phyloP scores from a whole-genome alignment of 208 protist genomes.

The Leishmania arabica region DNA sequence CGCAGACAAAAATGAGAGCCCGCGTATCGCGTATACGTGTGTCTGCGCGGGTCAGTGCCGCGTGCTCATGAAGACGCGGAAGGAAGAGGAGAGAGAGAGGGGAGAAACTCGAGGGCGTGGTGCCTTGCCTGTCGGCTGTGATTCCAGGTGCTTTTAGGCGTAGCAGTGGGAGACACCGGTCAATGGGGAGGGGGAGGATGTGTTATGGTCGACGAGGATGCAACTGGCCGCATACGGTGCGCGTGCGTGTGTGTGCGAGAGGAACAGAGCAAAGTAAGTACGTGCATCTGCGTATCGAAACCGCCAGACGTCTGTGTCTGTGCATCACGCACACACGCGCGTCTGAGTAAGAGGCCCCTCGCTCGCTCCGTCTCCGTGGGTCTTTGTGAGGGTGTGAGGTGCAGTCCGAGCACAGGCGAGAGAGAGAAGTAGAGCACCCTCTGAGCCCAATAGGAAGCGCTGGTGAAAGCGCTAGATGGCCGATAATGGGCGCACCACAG shows the following conservation, averaged over 20 bases:
- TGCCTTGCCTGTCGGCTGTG: neutral
- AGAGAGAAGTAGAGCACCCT: neutral
- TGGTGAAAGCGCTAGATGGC: neutral
- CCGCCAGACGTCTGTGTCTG: neutral
- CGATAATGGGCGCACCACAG: neutral
- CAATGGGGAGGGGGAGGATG: neutral
- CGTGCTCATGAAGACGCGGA: neutral
- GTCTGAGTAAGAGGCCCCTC: neutral
- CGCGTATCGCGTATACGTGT: neutral
- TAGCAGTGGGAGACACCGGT: neutral
- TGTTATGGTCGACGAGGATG: neutral
- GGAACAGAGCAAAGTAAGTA: no score
- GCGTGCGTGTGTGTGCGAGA: no score
- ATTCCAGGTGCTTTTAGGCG: neutral
- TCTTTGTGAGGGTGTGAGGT: neutral
- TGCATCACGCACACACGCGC: neutral
- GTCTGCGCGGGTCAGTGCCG: neutral
- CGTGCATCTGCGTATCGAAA: neutral
- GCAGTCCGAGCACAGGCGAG: neutral
- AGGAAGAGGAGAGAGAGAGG: neutral
- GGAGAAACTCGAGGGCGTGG: neutral
- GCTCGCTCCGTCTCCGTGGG: neutral
- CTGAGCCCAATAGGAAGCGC: neutral
- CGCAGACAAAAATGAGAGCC: no score
- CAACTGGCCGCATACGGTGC: no score